Evolutionary conservation across 2,329 filamentous ascomycete genomes (phyloP).

Genomic region (Diplocarpon rosae): DNA sequence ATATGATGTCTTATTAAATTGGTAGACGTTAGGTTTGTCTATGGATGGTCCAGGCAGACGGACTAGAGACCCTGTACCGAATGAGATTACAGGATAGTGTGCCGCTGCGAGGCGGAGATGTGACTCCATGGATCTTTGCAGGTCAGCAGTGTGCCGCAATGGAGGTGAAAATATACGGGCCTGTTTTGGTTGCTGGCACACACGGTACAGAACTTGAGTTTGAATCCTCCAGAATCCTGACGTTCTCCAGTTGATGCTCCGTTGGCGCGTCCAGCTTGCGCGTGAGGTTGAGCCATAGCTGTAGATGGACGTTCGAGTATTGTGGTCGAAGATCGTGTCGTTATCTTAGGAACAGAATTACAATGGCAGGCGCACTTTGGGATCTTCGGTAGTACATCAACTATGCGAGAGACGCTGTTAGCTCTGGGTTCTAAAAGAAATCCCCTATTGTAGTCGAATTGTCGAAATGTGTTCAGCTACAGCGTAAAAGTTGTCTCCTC

Average conservation of each 20-base stretch:
- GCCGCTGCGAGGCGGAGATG: constrained; percentile 82
- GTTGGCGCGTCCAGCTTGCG: constrained; percentile 13
- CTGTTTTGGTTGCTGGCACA: constrained; percentile 97
- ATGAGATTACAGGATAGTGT: constrained; percentile 91
- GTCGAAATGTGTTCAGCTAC: constrained; percentile 16
- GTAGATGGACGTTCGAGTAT: constrained; percentile 3
- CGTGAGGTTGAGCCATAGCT: constrained; percentile 18
- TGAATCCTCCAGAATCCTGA: constrained; percentile 45
- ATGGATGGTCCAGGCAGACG: constrained; percentile 86
- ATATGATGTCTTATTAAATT: constrained; percentile 96
- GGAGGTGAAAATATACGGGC: constrained; percentile 32
- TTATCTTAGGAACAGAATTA: neutral
- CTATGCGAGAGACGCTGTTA: constrained; percentile 3
- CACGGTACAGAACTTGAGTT: constrained; percentile 95
- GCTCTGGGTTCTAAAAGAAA: constrained; percentile 1
- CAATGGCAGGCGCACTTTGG: neutral
- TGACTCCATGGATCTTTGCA: constrained; percentile 85
- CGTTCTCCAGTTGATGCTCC: constrained; percentile 15
- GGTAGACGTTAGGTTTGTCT: constrained; percentile 90
- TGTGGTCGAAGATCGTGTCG: constrained; percentile 2
- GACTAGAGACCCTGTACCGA: constrained; percentile 90
- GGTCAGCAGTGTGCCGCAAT: constrained; percentile 1
- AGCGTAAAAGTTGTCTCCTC: constrained; percentile 25
- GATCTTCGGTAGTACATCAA: neutral
- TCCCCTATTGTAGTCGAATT: neutral